Base-by-base conservation (phyloP, 805 yeast species). In the Cyberlindnera misumaiensis region DNA sequence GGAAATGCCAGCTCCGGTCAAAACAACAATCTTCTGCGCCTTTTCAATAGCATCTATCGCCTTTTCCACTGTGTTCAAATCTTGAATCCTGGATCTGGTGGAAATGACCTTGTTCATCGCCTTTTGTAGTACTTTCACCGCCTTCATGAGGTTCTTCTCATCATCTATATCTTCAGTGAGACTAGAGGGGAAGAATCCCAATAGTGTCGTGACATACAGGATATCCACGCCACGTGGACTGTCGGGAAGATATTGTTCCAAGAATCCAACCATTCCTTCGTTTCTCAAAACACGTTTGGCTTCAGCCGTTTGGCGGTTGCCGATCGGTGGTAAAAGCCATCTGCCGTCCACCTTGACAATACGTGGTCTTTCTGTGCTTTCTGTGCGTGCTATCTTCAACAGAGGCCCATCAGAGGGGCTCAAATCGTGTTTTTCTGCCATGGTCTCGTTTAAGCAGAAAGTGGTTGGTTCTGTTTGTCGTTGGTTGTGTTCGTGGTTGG, bases 1-100 rank as follows among this genome's bases (percentile, higher is more conserved):
- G 27, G 94, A 83, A 39, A 88, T 86, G 17, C 97, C 97, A 0
- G 97, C 97, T 12, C 97, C 97, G 0, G 96, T 85, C 16, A 88
- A 58, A 0, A 88, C 88, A 42, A 89, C 52, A 10, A 88, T 70
- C 30, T 75, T 80, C 11, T 68, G 54, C 0, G 93, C 75, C 6
- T 62, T 63, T n/a, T 64, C 47, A 16, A 89, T 65, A 28, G 72
- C 71, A 2, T 63, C 65, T 2, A 75, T 59, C 2, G 82, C 75
- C 43, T 79, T 76, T 10, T 78, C 82, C 3, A 85, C 50, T 0
- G 81, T 74, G 38, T 67, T 60, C 47, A 83, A 75, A 38, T 66
- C 58, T 3, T 71, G 67, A 17, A 82, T 51, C 44, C 83, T 64
- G 3, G 73, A 62, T 42, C 94, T 70, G 39, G 77, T 70, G 30